Base-by-base conservation (phyloP, 2,329 filamentous ascomycete species). In the Blastomyces parvus region DNA sequence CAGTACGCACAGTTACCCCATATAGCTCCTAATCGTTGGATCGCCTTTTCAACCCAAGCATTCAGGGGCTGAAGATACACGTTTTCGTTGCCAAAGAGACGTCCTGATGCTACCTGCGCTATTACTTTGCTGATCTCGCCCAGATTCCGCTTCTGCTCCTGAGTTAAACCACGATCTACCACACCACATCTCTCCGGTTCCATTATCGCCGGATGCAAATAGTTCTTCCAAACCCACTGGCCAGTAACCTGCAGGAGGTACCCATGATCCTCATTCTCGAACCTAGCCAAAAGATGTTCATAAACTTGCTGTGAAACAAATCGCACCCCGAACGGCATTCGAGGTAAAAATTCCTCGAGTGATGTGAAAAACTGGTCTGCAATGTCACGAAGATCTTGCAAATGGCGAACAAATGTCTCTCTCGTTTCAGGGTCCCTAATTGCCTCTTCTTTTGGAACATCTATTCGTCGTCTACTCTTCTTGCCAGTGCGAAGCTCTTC, bases 51-150 rank as follows among this genome's bases (percentile, higher is more conserved):
- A 57, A 99, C 83, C 74, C 96, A 97, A 59, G 87, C 90, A 74
- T 99, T 99, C 50, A 99, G 83, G 1, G 94, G 94, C 71, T 97
- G 92, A 7, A 99, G 82, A 74, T 97, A 97, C 65, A 97, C 87
- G 70, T 97, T 96, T 64, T 97, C 94, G 2, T 90, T 89, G 14
- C 92, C 92, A 76, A 99, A 99, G 0, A 93, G 83, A 66, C 90
- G 86, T 1, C 93, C 93, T n/a, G 87, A 87, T 17, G 89, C 89
- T 60, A 96, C 87, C 76, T 99, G 95, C 40, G 90, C 83, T 14
- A 99, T 82, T 0, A 99, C 91, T 77, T 97, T 97, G 64, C 89
- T 87, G 25, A 99, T 91, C 74, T 97, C 92, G 40, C 86, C 83
- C 38, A 99, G 79, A 70, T 99, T 99, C 63, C 91, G 86, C 80